Conservation (phyloP, 768 basidiomycete genomes). For the Suillus fuscotomentosus region DNA sequence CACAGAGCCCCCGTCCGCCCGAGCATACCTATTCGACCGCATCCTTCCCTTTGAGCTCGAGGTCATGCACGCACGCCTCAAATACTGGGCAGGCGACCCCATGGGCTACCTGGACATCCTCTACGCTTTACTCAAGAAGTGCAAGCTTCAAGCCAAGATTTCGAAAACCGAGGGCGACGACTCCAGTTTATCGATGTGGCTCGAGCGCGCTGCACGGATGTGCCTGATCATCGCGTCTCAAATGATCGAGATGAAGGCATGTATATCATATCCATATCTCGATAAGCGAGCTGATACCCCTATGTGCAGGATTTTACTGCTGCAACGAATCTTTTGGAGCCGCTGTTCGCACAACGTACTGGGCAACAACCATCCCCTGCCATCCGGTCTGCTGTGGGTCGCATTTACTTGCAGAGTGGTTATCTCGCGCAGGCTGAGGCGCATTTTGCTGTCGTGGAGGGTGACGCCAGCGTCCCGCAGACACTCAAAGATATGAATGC, state of each 20-base stretch:
- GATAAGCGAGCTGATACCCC: conserved; percentile 1
- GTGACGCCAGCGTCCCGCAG: conserved; percentile 42
- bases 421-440: conserved; percentile 55
- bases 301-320: conserved; percentile 62
- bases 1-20: conserved; percentile 51
- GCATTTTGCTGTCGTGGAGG: conserved; percentile 46
- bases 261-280: conserved; percentile 6
- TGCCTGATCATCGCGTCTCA: conserved; percentile 79
- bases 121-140: conserved; percentile 57
- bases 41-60: conserved; percentile 48
- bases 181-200: conserved; percentile 69
- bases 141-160: conserved; percentile 35
- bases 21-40: conserved; percentile 50
- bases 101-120: conserved; percentile 80
- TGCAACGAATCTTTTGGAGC: conserved; percentile 65
- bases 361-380: conserved; percentile 40
- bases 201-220: conserved; percentile 74
- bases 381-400: conserved; percentile 66
- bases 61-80: conserved; percentile 70
- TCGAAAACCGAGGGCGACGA: conserved; percentile 5
- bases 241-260: conserved; percentile 81
- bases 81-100: conserved; percentile 81
- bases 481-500: conserved; percentile 59
- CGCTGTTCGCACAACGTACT: conserved; percentile 50
- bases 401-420: conserved; percentile 75